Conservation (phyloP, 2,329 filamentous ascomycete genomes). For the Paramyrothecium roridum region DNA sequence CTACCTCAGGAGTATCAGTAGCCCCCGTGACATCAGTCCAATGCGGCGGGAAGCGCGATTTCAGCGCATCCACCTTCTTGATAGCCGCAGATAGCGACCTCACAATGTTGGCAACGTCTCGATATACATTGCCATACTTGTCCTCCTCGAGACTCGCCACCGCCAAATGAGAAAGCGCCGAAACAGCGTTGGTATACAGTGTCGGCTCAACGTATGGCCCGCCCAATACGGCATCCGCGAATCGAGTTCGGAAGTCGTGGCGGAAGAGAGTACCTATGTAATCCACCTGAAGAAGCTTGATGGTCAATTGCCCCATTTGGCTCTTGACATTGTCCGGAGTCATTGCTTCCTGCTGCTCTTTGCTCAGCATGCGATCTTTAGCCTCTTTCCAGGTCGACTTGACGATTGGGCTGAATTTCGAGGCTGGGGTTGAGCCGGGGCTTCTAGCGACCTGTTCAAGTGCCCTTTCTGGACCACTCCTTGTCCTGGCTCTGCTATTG, state of each 20-base stretch:
- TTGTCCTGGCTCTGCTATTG: conserved; percentile 31
- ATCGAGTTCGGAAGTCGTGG: conserved; percentile 62
- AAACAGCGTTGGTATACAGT: conserved; percentile 68
- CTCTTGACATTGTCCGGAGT: conserved; percentile 46
- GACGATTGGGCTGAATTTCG: conserved; percentile 47
- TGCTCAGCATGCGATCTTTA: conserved; percentile 44
- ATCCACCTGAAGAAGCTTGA: conserved; percentile 42
- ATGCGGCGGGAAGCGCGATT: conserved; percentile 56
- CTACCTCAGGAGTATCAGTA: conserved; percentile 62
- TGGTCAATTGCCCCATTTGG: conserved; percentile 44
- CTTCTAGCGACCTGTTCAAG: conserved; percentile 40
- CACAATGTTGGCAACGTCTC: conserved; percentile 73
- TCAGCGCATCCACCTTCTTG: conserved; percentile 66
- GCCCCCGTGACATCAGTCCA: conserved; percentile 72
- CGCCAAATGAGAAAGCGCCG: conserved; percentile 65
- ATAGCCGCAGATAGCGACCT: conserved; percentile 69
- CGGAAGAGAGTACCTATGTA: conserved; percentile 67
- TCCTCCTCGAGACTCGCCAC: conserved; percentile 77
- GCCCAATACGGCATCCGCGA: conserved; percentile 68
- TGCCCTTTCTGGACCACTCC: conserved; percentile 42
- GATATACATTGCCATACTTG: conserved; percentile 79
- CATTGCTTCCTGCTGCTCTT: conserved; percentile 53
- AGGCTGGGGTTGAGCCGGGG: conserved; percentile 45
- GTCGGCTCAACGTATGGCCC: conserved; percentile 67
- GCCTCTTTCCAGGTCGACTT: conserved; percentile 46